A percentile compares a stretch with the other conserved stretches of the same genome.
These are phyloP conservation scores for Hydrangea macrophylla DNA, from an alignment of 148 eudicot genomes.

Conservation along the genomic window DNA sequence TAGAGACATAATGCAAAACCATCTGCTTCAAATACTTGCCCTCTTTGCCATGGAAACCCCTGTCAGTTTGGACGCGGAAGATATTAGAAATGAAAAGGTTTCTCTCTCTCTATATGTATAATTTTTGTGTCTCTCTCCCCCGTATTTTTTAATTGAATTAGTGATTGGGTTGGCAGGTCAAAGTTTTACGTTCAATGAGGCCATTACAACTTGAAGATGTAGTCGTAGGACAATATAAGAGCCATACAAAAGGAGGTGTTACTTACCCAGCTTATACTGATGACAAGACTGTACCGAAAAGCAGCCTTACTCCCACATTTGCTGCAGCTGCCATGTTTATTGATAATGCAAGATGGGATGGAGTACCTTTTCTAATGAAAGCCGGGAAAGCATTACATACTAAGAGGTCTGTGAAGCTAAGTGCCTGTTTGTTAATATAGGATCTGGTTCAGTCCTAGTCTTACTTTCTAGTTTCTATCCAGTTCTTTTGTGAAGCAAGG, in stretches of 20 bases:
- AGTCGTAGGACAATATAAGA: conserved; percentile 63
- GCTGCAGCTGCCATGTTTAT: conserved; percentile 67
- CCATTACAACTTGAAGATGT: conserved; percentile 51
- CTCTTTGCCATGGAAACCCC: conserved; percentile 84
- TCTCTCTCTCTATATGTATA: background rate
- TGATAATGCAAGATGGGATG: conserved; percentile 83
- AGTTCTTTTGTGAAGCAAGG: no score
- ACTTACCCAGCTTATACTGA: conserved; percentile 51
- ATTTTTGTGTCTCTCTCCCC: background rate
- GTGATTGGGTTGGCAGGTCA: conserved; percentile 35
- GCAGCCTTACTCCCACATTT: conserved; percentile 59
- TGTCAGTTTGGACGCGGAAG: conserved; percentile 72
- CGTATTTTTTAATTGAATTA: background rate
- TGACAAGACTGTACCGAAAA: conserved; percentile 55
- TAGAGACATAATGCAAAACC: conserved; percentile 73
- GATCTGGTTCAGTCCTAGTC: no score
- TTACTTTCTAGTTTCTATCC: no score
- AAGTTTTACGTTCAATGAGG: conserved; percentile 62
- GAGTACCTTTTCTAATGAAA: conserved; percentile 76
- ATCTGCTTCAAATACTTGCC: conserved; percentile 67
- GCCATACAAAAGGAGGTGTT: conserved; percentile 42
- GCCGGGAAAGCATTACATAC: conserved; percentile 69
- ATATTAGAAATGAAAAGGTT: conserved; percentile 77
- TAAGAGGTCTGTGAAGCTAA: no score
- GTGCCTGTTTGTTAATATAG: no score